phyloP scores from a whole-genome alignment of 1,284 basidiomycete species.

The Ganoderma multipileum region DNA sequence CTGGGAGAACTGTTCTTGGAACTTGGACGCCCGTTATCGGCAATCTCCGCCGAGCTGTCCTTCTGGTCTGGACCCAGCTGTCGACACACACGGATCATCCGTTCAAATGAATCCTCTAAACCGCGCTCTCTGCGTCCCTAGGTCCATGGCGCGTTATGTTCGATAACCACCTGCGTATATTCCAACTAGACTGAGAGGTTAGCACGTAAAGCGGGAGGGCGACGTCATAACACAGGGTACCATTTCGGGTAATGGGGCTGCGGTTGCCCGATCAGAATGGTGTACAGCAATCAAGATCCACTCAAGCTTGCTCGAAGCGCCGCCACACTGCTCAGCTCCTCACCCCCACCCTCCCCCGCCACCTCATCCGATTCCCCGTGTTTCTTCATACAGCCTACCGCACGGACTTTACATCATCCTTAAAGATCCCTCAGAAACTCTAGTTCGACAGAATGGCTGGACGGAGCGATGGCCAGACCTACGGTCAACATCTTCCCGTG shows the following conservation, averaged over 20 bases:
- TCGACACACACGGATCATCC: not conserved
- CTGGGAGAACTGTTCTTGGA: slow-evolving; percentile 3
- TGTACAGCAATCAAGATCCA: slow-evolving; percentile 10
- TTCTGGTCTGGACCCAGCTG: not conserved
- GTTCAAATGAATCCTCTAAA: not conserved
- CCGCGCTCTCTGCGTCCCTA: not conserved
- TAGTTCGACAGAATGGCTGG: slow-evolving; percentile 17
- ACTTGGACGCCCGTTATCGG: not conserved
- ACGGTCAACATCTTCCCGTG: slow-evolving; percentile 41
- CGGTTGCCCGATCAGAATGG: slow-evolving; percentile 6
- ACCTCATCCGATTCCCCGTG: not conserved
- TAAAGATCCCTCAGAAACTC: not conserved
- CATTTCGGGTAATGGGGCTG: not conserved
- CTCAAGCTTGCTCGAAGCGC: not conserved
- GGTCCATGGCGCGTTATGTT: no score
- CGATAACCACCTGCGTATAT: not conserved
- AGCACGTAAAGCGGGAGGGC: not conserved
- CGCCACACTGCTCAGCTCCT: not conserved
- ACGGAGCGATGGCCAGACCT: slow-evolving; percentile 33
- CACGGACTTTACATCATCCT: not conserved
- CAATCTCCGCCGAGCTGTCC: not conserved
- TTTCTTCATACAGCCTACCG: not conserved
- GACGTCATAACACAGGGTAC: not conserved
- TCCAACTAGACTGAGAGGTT: not conserved
- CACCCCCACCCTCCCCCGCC: not conserved